These are phyloP conservation scores for Heterobasidion parviporum DNA, from an alignment of 1,284 basidiomycete species.

Conservation along the genomic window DNA sequence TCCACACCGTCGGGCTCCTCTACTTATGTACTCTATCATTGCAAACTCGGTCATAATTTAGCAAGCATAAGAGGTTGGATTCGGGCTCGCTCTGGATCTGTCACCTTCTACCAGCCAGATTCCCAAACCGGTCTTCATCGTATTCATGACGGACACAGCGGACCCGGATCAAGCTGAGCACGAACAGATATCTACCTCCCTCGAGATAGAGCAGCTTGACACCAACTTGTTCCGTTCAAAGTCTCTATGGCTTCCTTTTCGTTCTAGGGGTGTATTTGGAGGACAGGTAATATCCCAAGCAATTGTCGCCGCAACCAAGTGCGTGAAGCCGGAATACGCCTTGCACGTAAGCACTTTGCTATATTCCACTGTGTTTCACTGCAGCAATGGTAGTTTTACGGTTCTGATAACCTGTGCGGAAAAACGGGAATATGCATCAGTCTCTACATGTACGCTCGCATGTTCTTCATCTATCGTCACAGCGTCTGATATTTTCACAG, in stretches of 20 bases:
- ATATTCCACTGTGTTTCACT: neutral
- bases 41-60: neutral
- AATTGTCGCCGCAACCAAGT: conserved; percentile 70
- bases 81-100: too few relatives aligned
- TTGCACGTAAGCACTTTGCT: conserved; percentile 52
- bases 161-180: conserved; percentile 10
- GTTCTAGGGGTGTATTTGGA: conserved; percentile 78
- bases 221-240: conserved; percentile 69
- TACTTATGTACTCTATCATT: neutral
- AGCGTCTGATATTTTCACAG: conserved; percentile 24
- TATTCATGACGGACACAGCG: neutral
- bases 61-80: too few relatives aligned
- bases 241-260: conserved; percentile 58
- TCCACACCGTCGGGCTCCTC: neutral
- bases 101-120: neutral
- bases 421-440: neutral
- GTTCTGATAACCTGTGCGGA: conserved; percentile 5
- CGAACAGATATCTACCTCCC: conserved; percentile 56
- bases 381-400: conserved; percentile 27
- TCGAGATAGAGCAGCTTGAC: conserved; percentile 78
- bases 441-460: neutral
- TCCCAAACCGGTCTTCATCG: neutral
- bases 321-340: conserved; percentile 57
- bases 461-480: neutral
- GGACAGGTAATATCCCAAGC: conserved; percentile 90